phyloP scores from a whole-genome alignment of 306 rosid genomes.

The Trifolium fragiferum region DNA sequence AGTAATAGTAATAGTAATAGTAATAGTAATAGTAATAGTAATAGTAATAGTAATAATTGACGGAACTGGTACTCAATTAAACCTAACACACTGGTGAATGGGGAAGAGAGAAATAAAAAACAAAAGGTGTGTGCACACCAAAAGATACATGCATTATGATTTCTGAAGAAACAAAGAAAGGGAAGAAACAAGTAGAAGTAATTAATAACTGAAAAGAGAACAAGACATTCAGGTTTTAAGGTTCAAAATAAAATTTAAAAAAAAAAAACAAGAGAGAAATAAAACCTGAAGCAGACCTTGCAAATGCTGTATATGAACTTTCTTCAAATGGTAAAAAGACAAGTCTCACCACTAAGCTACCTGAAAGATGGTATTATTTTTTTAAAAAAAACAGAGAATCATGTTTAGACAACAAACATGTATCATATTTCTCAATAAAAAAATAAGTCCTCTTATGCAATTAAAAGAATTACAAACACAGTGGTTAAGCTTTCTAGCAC shows the following conservation, averaged over 20 bases:
- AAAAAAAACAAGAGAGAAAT: slow-evolving; percentile 54
- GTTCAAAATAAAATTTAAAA: slow-evolving; percentile 36
- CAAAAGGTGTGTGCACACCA: neutral
- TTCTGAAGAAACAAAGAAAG: slow-evolving; percentile 19
- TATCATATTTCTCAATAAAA: slow-evolving; percentile 23
- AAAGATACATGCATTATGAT: slow-evolving; percentile 20
- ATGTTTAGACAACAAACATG: slow-evolving; percentile 22
- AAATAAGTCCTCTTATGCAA: slow-evolving; percentile 9
- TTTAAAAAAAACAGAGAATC: slow-evolving; percentile 5
- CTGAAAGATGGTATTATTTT: slow-evolving; percentile 56
- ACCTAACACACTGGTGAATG: slow-evolving; percentile 4
- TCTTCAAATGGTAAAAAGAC: slow-evolving; percentile 97
- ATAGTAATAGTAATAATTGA: neutral
- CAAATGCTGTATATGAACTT: slow-evolving; percentile 89
- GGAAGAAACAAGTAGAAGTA: slow-evolving; percentile 6
- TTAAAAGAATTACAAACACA: slow-evolving; percentile 25
- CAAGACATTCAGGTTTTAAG: slow-evolving; percentile 20
- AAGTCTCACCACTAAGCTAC: slow-evolving; percentile 94
- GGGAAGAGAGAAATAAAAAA: slow-evolving; percentile 11
- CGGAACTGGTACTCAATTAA: slow-evolving; percentile 28
- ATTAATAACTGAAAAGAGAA: neutral
- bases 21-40: too few species aligned
- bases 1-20: too few species aligned
- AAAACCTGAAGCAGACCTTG: slow-evolving; percentile 97
- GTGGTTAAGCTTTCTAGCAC: slow-evolving; percentile 32